A percentile compares a stretch with the other conserved stretches of the same genome.
Evolutionary conservation across 2,329 filamentous ascomycete species (phyloP).

Genomic region (Fusarium sp.): DNA sequence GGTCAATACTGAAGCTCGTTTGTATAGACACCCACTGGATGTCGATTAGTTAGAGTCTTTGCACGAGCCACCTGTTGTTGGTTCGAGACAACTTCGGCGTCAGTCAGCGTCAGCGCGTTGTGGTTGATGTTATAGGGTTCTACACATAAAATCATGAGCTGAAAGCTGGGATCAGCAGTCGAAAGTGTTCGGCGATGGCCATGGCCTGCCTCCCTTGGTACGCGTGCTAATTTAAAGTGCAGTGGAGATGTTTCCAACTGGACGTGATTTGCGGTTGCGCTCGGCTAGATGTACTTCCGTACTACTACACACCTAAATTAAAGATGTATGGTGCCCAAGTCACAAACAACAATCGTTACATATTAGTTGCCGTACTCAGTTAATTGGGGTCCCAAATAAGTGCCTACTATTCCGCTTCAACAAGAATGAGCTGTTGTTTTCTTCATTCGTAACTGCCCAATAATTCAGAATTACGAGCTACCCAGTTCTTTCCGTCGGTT

Average conservation of each 20-base stretch:
- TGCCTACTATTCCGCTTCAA: not conserved
- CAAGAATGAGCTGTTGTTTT: not conserved
- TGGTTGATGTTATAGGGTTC: constrained; percentile 16
- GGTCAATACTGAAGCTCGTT: constrained; percentile 25
- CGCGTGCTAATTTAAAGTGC: constrained; percentile 26
- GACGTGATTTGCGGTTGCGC: constrained; percentile 21
- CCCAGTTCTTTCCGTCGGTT: not conserved
- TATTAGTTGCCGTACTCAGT: not conserved
- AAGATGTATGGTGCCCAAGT: not conserved
- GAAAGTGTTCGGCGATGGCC: constrained; percentile 12
- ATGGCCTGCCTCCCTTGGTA: not conserved
- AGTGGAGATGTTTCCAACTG: constrained; percentile 12
- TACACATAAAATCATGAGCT: constrained; percentile 28
- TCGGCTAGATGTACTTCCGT: constrained; percentile 29
- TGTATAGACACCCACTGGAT: constrained; percentile 17
- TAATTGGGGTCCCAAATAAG: not conserved
- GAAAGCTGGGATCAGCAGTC: constrained; percentile 15
- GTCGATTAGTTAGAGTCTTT: constrained; percentile 38
- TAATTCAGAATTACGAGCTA: not conserved
- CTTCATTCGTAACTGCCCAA: not conserved
- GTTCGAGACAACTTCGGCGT: constrained; percentile 42
- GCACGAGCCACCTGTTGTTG: constrained; percentile 40
- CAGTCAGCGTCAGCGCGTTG: constrained; percentile 41
- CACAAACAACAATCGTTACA: not conserved
- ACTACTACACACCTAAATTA: not conserved